Base-by-base conservation (phyloP, 257 asterid species). In the Primulina eburnea region DNA sequence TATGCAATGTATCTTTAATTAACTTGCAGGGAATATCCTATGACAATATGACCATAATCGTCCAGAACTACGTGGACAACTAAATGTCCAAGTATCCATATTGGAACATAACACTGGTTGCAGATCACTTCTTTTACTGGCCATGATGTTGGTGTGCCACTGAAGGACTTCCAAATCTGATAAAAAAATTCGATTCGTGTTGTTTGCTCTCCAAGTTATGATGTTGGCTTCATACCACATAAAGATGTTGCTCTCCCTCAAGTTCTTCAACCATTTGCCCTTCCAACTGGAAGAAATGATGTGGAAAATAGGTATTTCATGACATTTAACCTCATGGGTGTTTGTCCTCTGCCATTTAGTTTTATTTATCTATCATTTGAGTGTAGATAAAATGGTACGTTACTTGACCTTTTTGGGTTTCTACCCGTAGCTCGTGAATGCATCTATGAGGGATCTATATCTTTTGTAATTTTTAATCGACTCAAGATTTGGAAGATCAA, bases 91-190 rank as follows among this genome's bases (percentile, higher is more conserved):
- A 91, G 85, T 94, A 91, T 59, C 96, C 97, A 11, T 84, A 88
- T 68, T 94, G 99, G 99, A 94, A 91, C 77, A 88, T 97, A 82
- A 94, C 99, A 59, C 87, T 89, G 58, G 99, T 97, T 69, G 89
- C 97, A 29, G 99, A 94, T 78, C 97, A 94, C 75, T 91, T 94
- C 82, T 94, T 94, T 94, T 68, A 92, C 96, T 67, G 91, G 99
- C 68, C 99, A 94, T 67, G 99, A 94, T 86, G 97, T 94, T 75
- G 99, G 99, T 65, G 99, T 94, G 95, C 99, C 72, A 94, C 99
- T 30, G 99, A 94, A 83, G 99, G 99, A 74, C 95, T 88, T 70
- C 92, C 89, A 60, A 67, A 85, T 80, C 96, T 94, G 67, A 86
- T 94, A 47, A 94, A 94, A n/a, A 84, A 94, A 94, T 74, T 88